Evolutionary conservation across 352 stramenopile genomes (phyloP).

Genomic region (Phytophthora colocasiae): DNA sequence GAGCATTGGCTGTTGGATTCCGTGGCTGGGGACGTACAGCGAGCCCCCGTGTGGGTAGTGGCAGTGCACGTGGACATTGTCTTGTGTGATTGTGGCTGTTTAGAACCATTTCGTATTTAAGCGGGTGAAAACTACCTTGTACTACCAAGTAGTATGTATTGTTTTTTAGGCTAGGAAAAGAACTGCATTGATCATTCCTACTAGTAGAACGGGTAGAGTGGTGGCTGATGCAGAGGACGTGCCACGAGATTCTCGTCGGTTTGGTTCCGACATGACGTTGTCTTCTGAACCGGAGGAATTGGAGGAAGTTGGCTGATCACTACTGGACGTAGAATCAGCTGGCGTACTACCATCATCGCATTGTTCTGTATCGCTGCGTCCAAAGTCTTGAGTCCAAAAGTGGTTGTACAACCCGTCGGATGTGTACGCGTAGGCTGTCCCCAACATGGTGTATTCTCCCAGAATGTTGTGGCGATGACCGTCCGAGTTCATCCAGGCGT

Average conservation of each 20-base stretch:
- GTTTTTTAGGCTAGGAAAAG: no score
- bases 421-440: conserved; percentile 45
- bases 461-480: conserved; percentile 49
- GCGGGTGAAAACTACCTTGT: no score
- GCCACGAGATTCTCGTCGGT: conserved; percentile 8
- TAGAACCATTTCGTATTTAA: conserved; percentile 16
- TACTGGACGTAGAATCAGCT: neutral
- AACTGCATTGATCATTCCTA: no score
- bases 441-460: conserved; percentile 53
- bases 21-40: conserved; percentile 61
- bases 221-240: conserved; percentile 6
- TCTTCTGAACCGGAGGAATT: conserved; percentile 10
- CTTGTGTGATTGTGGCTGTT: conserved; percentile 17
- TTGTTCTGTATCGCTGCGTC: conserved; percentile 34
- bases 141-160: no score
- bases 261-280: conserved; percentile 24
- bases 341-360: conserved; percentile 35
- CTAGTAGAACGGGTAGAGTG: neutral
- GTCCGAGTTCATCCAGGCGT: conserved; percentile 50
- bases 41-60: conserved; percentile 71
- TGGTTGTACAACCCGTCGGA: conserved; percentile 34
- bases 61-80: conserved; percentile 41
- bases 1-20: conserved; percentile 59
- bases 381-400: conserved; percentile 76
- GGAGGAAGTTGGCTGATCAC: neutral